A percentile compares a stretch with the other conserved stretches of the same genome.
phyloP scores from a whole-genome alignment of 139 green algal genomes.

The Asterochloris erici region DNA sequence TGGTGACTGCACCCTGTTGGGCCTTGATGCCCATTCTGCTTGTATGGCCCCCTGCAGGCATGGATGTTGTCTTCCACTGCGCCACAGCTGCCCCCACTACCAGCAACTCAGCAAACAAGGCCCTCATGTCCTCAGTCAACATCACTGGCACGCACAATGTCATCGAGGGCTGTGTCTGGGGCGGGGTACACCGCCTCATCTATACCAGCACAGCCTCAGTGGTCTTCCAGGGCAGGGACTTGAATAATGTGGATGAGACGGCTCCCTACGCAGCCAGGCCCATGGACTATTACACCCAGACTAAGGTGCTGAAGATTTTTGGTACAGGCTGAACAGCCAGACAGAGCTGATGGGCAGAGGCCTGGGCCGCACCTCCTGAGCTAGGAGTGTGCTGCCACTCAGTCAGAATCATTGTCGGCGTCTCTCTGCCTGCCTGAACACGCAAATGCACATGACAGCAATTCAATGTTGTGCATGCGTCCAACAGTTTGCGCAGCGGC shows the following conservation, averaged over 20 bases:
- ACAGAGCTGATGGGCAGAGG: too few relatives aligned
- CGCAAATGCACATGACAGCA: too few relatives aligned
- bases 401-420: too few relatives aligned
- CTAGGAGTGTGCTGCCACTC: too few relatives aligned
- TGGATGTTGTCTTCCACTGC: constrained; percentile 83
- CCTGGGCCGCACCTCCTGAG: too few relatives aligned
- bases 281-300: constrained; percentile 88
- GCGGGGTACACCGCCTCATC: constrained; percentile 42
- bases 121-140: constrained; percentile 85
- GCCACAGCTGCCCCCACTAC: constrained; percentile 77
- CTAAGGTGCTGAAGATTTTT: constrained; percentile 42
- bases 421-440: too few relatives aligned
- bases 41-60: constrained; percentile 21
- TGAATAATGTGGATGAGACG: constrained; percentile 65
- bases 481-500: too few relatives aligned
- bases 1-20: too few relatives aligned
- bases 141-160: constrained; percentile 79
- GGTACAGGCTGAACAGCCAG: too few relatives aligned
- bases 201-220: constrained; percentile 82
- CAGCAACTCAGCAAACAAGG: constrained; percentile 65
- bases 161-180: constrained; percentile 33
- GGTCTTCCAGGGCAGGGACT: constrained; percentile 79
- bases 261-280: constrained; percentile 62
- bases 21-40: too few relatives aligned
- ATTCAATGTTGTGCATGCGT: too few relatives aligned